Evolutionary conservation across 2,329 filamentous ascomycete species (phyloP), one percentile per base, ranked within the genome.

Genomic region (Fusarium sp.): DNA sequence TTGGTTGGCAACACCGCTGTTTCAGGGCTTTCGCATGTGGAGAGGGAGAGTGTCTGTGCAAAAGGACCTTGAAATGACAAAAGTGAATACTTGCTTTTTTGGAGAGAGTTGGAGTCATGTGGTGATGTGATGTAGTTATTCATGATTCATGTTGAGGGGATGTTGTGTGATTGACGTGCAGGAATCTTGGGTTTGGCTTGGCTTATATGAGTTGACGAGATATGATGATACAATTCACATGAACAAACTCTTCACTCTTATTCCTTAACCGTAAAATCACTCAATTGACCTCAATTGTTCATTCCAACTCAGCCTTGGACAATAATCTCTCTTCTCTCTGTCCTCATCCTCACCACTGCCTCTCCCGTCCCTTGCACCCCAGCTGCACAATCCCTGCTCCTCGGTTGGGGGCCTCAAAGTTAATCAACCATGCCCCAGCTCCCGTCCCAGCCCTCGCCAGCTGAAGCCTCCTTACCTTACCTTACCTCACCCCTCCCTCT

Each of bases 21-120:
- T 69, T 69, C 65, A 65, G 18, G 18, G 41, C 41, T 20, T 31
- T 48, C 12, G 36, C 16, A 20, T 22, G 26, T 39, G 28, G 35
- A 22, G 35, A 5, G 26, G 5, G 35, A 7, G 28, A 31, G 22
- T 30, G 26, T 13, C 6, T 30, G 18, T 42, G 57, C 65, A 69
- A 69, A 69, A 69, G 66, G 39, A 69, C 65, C 66, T 69, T 69
- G 66, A 69, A 69, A 69, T 42, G 16, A 48, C 36, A 16, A 22
- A 24, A 18, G 0, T n/a, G 5, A 16, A 9, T 18, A 3, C 15
- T 50, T 69, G 38, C 38, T 53, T 58, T 51, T 68, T 33, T 15
- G 20, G 11, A 10, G 1, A 30, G 1, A 35, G 10, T 6, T 24
- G 10, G 41, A 59, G 60, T 62, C 60, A 62, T 33, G 41, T 15